phyloP scores from a whole-genome alignment of 495 filamentous ascomycete genomes.

The Durotheca rogersii region DNA sequence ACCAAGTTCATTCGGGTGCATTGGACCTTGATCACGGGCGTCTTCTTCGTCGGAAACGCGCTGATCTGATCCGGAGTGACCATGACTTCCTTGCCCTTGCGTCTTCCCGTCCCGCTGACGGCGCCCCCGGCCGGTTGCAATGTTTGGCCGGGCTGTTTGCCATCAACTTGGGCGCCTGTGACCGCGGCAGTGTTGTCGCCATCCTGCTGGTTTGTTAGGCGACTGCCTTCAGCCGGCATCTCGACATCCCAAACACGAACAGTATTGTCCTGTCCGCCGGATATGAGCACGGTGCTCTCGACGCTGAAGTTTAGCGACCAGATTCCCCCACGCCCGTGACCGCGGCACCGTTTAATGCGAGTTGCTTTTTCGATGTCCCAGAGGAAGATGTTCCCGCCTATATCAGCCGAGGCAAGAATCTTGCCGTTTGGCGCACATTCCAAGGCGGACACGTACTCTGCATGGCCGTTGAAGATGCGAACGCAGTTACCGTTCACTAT shows the following conservation, averaged over 20 bases:
- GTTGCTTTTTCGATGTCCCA: constrained; percentile 88
- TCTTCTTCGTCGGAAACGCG: constrained; percentile 93
- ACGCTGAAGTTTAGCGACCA: constrained; percentile 89
- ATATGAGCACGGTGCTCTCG: constrained; percentile 83
- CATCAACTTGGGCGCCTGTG: constrained; percentile 58
- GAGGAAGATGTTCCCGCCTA: constrained; percentile 79
- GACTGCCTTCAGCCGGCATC: constrained; percentile 53
- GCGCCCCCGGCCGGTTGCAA: constrained; percentile 44
- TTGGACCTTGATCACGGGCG: constrained; percentile 86
- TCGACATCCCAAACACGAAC: constrained; percentile 93
- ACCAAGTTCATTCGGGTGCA: constrained; percentile 94
- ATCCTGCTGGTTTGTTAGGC: constrained; percentile 30
- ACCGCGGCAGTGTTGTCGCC: constrained; percentile 43
- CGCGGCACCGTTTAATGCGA: constrained; percentile 85
- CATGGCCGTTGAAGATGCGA: constrained; percentile 89
- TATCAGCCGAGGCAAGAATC: constrained; percentile 83
- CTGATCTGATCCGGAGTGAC: constrained; percentile 91
- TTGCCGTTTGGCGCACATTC: constrained; percentile 85
- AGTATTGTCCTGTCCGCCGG: constrained; percentile 87
- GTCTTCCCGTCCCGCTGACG: constrained; percentile 63
- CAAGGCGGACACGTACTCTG: constrained; percentile 76
- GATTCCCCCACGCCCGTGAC: constrained; percentile 90
- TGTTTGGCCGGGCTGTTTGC: constrained; percentile 34
- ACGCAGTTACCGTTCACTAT: constrained; percentile 80
- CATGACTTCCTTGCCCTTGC: constrained; percentile 85